These are phyloP conservation scores for Xylaria digitata DNA, from an alignment of 2,329 filamentous ascomycete species.

Conservation along the genomic window DNA sequence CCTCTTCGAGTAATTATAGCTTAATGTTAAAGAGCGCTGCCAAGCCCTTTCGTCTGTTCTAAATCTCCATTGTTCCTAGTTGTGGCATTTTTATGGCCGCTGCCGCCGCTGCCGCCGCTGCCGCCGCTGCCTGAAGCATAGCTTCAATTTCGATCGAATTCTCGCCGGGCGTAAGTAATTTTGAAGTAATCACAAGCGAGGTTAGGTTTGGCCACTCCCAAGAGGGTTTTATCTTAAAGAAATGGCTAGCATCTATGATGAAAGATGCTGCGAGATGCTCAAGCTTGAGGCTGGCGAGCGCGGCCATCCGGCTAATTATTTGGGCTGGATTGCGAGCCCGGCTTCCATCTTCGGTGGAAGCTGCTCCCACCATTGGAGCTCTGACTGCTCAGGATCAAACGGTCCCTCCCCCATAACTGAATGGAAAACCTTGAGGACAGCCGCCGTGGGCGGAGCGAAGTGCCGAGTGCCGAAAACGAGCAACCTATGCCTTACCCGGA, in stretches of 20 bases:
- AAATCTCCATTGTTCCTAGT: constrained; percentile 52
- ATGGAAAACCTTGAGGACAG: constrained; percentile 44
- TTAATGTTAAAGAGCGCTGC: constrained; percentile 47
- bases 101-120: constrained; percentile 44
- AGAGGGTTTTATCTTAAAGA: constrained; percentile 44
- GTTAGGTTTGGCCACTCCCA: constrained; percentile 49
- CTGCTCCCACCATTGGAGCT: constrained; percentile 45
- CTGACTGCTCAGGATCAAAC: constrained; percentile 40
- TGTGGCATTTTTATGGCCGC: constrained; percentile 49
- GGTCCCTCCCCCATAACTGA: too few species aligned
- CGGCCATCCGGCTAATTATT: too few species aligned
- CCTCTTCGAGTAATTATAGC: constrained; percentile 47
- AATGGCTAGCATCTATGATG: constrained; percentile 48
- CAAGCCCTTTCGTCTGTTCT: constrained; percentile 50
- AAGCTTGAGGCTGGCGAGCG: too few species aligned
- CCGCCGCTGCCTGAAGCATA: constrained; percentile 46
- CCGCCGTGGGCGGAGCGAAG: constrained; percentile 26
- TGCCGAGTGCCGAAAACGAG: constrained; percentile 29
- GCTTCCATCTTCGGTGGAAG: too few species aligned
- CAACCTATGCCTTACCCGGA: constrained; percentile 28
- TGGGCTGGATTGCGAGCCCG: too few species aligned
- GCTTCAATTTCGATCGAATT: constrained; percentile 38
- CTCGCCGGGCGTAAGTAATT: constrained; percentile 42
- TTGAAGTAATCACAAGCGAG: constrained; percentile 50
- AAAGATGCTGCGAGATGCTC: constrained; percentile 49